A percentile compares a stretch with the other conserved stretches of the same genome.
Evolutionary conservation across 1,139 yeast species (phyloP).

Genomic region (Yamadazyma dushanensis): DNA sequence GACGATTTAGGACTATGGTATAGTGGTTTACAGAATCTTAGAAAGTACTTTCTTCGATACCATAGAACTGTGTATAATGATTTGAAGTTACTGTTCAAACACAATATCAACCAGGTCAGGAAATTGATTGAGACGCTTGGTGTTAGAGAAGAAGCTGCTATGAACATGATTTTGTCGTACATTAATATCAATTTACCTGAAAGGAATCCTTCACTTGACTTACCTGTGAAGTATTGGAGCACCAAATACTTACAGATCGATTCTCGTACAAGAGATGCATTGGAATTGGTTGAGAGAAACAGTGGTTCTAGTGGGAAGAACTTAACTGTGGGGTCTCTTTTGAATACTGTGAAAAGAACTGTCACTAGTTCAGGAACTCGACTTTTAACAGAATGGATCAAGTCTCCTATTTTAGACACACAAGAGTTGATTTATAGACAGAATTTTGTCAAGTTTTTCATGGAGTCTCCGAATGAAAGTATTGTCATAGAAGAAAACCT

Average conservation of each 20-base stretch:
- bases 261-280: constrained; percentile 74
- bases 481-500: constrained; percentile 21
- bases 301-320: constrained; percentile 49
- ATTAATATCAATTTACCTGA: constrained; percentile 44
- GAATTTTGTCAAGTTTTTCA: constrained; percentile 55
- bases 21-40: constrained; percentile 59
- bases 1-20: constrained; percentile 52
- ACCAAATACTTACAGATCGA: constrained; percentile 72
- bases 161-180: constrained; percentile 45
- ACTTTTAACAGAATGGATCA: constrained; percentile 73
- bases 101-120: constrained; percentile 54
- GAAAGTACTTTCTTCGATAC: constrained; percentile 59
- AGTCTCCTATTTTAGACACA: constrained; percentile 71
- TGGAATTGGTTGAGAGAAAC: constrained; percentile 63
- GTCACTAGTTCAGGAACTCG: constrained; percentile 82
- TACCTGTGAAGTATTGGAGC: constrained; percentile 42
- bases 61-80: constrained; percentile 39
- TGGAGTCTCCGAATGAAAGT: constrained; percentile 26
- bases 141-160: constrained; percentile 41
- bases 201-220: constrained; percentile 33
- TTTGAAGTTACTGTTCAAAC: constrained; percentile 36
- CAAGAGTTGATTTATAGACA: constrained; percentile 62
- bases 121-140: constrained; percentile 58
- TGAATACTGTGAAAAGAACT: constrained; percentile 68
- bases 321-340: constrained; percentile 64